Percentiles rank a stretch among this genome's conserved stretches.
Evolutionary conservation across 140 eudicot species (phyloP).

Genomic region (Erigeron philadelphicus): DNA sequence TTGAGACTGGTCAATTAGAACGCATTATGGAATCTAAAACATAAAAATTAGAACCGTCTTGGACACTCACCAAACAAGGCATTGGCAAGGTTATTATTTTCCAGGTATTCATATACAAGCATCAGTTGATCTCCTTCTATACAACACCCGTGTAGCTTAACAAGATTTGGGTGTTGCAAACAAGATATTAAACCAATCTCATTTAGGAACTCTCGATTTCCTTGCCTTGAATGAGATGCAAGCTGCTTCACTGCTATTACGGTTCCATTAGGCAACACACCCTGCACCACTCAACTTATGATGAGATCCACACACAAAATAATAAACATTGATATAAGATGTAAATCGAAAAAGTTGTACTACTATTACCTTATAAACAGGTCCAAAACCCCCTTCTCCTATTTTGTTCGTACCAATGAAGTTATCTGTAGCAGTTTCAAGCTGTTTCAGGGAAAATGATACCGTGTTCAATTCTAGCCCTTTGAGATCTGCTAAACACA

Average conservation of each 20-base stretch:
- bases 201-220: constrained; percentile 73
- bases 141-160: constrained; percentile 78
- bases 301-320: neutral
- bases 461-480: constrained; percentile 54
- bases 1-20: no score
- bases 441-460: constrained; percentile 46
- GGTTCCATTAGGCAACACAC: constrained; percentile 55
- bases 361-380: constrained; percentile 30
- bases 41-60: no score
- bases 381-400: constrained; percentile 56
- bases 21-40: no score
- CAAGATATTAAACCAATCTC: constrained; percentile 79
- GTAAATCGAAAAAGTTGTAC: neutral
- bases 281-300: constrained; percentile 37
- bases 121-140: constrained; percentile 64
- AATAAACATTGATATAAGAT: neutral
- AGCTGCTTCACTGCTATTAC: constrained; percentile 76
- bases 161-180: constrained; percentile 80
- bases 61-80: constrained; percentile 62
- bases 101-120: constrained; percentile 76
- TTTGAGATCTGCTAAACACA: constrained; percentile 44
- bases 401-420: constrained; percentile 47
- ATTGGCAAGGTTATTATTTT: constrained; percentile 69
- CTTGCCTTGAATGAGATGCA: constrained; percentile 67
- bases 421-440: constrained; percentile 62